Percentiles rank a stretch among this genome's conserved stretches.
Conservation (phyloP, 192 early-diverging fungal species). For the Podila clonocystis region DNA sequence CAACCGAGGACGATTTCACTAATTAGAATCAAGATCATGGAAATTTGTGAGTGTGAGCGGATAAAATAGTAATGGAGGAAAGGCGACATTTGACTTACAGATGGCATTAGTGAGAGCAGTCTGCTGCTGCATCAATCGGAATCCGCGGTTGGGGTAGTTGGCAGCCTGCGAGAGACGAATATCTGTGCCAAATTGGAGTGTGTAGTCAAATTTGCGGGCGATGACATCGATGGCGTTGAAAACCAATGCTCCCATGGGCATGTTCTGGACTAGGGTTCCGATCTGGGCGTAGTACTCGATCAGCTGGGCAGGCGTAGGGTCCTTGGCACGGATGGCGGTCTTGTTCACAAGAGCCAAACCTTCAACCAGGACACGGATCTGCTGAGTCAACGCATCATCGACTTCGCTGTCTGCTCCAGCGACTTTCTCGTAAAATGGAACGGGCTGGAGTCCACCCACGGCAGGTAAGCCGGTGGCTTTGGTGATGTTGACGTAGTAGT, state of each 20-base stretch:
- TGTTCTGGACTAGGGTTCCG: constrained; percentile 51
- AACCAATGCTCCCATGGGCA: constrained; percentile 68
- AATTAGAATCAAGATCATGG: constrained; percentile 13
- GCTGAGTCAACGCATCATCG: constrained; percentile 55
- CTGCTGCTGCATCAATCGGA: constrained; percentile 60
- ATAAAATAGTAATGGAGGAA: too few species aligned
- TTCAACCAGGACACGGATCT: constrained; percentile 48
- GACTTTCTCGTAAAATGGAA: constrained; percentile 55
- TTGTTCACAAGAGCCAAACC: constrained; percentile 58
- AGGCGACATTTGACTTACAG: constrained; percentile 20
- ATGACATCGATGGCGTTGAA: constrained; percentile 61
- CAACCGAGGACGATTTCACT: constrained; percentile 45
- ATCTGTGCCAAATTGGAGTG: constrained; percentile 67
- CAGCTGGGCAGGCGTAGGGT: constrained; percentile 21
- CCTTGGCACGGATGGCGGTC: constrained; percentile 38
- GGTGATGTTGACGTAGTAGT: constrained; percentile 53
- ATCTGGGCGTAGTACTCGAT: constrained; percentile 44
- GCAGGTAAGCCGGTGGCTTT: not conserved
- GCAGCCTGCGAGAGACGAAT: constrained; percentile 46
- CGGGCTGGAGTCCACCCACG: constrained; percentile 45
- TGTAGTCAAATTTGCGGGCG: constrained; percentile 57
- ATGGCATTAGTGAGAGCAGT: constrained; percentile 46
- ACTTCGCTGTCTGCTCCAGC: constrained; percentile 25
- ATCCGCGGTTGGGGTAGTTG: constrained; percentile 60
- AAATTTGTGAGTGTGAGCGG: not conserved